These are phyloP conservation scores for Gloeostereum incarnatum DNA, from an alignment of 768 basidiomycete genomes.

Conservation along the genomic window DNA sequence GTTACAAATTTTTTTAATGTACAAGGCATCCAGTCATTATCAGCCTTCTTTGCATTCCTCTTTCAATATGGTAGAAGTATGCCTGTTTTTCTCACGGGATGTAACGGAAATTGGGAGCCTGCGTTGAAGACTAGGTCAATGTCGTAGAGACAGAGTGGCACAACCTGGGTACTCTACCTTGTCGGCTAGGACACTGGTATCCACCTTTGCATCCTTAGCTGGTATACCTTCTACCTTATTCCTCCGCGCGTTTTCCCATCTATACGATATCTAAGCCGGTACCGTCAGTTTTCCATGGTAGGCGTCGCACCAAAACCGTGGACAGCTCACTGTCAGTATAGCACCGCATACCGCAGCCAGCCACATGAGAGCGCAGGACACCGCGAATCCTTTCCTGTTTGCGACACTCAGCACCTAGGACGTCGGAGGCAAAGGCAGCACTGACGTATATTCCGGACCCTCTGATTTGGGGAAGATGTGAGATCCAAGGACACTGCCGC, in stretches of 20 bases:
- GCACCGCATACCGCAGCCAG: conserved; percentile 45
- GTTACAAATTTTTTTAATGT: no score
- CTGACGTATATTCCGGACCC: conserved; percentile 59
- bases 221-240: conserved; percentile 45
- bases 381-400: conserved; percentile 52
- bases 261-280: conserved; percentile 50
- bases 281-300: background rate
- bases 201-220: conserved; percentile 35
- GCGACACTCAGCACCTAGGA: background rate
- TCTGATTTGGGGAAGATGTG: conserved; percentile 61
- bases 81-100: conserved; percentile 12
- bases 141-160: background rate
- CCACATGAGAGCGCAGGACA: conserved; percentile 43
- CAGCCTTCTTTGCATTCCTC: no score
- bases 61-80: no score
- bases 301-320: background rate
- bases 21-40: no score
- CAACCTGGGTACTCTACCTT: conserved; percentile 29
- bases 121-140: background rate
- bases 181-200: conserved; percentile 60
- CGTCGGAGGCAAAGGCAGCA: conserved; percentile 1
- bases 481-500: conserved; percentile 68
- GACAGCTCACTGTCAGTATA: conserved; percentile 34
- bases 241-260: conserved; percentile 47
- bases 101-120: conserved; percentile 61